Evolutionary conservation across 805 yeast genomes (phyloP), one percentile per base, ranked within the genome.

Genomic region (Saccharomycopsis capsularis): DNA sequence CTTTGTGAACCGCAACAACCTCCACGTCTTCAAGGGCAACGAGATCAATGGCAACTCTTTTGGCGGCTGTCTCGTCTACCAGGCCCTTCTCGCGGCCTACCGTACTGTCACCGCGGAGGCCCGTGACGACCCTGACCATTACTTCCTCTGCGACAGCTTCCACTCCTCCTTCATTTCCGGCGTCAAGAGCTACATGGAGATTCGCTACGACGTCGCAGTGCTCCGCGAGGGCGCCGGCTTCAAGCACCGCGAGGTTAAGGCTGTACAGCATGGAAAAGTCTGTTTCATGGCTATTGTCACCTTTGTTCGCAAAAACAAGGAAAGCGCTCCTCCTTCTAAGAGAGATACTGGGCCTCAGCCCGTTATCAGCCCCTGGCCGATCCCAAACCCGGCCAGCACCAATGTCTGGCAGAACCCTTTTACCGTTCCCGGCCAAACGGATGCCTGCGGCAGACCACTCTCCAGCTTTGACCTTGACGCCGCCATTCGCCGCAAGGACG

Each of bases 31-130:
- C 6, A 11, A 16, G 18, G 37, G 35, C 19, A 46, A 46, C 24
- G 19, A 22, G 16, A 21, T 7, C 11, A 7, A 29, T 4, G 39
- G 37, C 6, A 47, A 47, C 38, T 22, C 43, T 13, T 47, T 32
- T 47, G 51, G 51, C 4, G 51, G 51, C 1, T 35, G 40, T 9
- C n/a, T 43, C 3, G 9, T 47, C 13, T 47, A 47, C 34, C 51
- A 47, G 30, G 13, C 39, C 7, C 13, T 40, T 13, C 24, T 35
- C 13, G 39, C 47, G 9, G 51, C 40, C 7, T 47, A 34, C 18
- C 3, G 16, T 7, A 36, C 46, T 6, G 9, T 47, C 16, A 15
- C 40, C 16, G 7, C 13, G 18, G 32, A 27, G 13, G 32, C 7
- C 11, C n/a, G n/a, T n/a, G 23, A 35, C 16, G 11, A 27, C 15